Conservation (phyloP, 1,139 yeast species). For the Kodamaea ohmeri region DNA sequence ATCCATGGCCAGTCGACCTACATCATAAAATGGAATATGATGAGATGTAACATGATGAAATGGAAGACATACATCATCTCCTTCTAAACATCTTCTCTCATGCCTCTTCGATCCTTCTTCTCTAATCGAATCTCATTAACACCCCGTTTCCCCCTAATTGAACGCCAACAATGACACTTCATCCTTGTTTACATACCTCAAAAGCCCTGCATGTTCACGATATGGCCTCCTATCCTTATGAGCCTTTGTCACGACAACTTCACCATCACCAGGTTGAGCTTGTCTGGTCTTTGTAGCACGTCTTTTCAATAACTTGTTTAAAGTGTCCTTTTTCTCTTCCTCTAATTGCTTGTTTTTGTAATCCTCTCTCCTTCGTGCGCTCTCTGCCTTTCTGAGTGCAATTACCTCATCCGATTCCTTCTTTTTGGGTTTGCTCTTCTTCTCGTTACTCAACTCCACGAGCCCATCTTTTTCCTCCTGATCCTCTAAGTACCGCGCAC, state of each 20-base stretch:
- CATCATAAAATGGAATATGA: no score
- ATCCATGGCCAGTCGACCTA: no score
- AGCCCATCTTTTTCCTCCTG: conserved; percentile 18
- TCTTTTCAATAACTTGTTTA: conserved; percentile 79
- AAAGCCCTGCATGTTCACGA: conserved; percentile 36
- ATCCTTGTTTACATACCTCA: conserved; percentile 28
- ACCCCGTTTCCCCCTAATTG: conserved; percentile 14
- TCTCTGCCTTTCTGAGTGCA: conserved; percentile 79
- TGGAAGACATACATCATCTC: no score
- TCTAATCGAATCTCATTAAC: no score
- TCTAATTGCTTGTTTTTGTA: conserved; percentile 79
- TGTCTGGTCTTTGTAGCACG: conserved; percentile 69
- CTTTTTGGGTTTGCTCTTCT: conserved; percentile 26
- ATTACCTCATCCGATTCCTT: conserved; percentile 82
- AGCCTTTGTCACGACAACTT: conserved; percentile 17
- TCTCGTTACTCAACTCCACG: conserved; percentile 27
- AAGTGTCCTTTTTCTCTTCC: conserved; percentile 89
- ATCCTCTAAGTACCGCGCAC: conserved; percentile 46
- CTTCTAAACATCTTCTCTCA: no score
- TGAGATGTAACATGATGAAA: no score
- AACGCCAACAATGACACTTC: conserved; percentile 19
- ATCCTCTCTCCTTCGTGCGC: conserved; percentile 84
- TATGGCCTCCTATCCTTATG: conserved; percentile 35
- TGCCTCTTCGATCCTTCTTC: no score
- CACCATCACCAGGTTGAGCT: conserved; percentile 32